Percentiles rank a stretch among this genome's conserved stretches.
Conservation (phyloP, 2,329 filamentous ascomycete species). For the Xylaria sp. region DNA sequence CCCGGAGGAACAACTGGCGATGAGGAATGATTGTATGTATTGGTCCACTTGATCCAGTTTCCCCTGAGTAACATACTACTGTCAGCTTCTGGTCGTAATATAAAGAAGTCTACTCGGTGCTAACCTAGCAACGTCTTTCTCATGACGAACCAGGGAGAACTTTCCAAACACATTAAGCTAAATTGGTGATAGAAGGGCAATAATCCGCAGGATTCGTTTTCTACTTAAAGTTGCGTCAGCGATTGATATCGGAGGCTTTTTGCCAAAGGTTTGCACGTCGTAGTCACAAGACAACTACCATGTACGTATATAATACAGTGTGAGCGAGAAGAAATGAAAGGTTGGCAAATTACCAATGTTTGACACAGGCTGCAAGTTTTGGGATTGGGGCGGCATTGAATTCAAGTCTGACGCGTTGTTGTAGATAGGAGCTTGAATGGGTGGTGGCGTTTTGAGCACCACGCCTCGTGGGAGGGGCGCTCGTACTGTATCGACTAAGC, state of each 20-base stretch:
- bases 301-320: no score
- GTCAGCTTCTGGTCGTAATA: not conserved
- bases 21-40: not conserved
- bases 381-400: not conserved
- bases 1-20: not conserved
- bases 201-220: not conserved
- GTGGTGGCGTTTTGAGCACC: not conserved
- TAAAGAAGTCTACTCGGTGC: not conserved
- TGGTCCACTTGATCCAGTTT: not conserved
- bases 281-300: not conserved
- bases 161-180: not conserved
- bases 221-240: not conserved
- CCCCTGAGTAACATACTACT: not conserved
- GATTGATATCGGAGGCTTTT: not conserved
- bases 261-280: not conserved
- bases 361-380: not conserved
- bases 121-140: not conserved
- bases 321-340: not conserved
- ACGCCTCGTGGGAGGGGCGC: not conserved
- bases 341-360: not conserved
- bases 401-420: not conserved
- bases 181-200: not conserved
- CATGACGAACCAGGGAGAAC: not conserved
- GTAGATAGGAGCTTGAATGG: not conserved
- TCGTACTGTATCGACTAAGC: not conserved